A percentile compares a stretch with the other conserved stretches of the same genome.
These are phyloP conservation scores for Pleurotus tuoliensis DNA, from an alignment of 768 basidiomycete species.

Conservation along the genomic window DNA sequence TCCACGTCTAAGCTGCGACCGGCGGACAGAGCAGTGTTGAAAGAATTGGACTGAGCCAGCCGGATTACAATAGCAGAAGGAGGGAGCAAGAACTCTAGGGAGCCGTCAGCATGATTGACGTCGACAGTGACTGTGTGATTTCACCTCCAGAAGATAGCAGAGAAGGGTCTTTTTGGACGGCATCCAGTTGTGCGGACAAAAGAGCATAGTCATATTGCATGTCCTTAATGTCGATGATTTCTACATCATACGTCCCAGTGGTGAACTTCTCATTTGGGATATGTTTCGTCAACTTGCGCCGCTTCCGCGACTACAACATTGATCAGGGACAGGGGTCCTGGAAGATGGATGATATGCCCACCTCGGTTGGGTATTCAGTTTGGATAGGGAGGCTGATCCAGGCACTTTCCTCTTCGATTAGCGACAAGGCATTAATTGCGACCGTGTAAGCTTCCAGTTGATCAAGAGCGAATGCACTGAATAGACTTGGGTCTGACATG, in stretches of 20 bases:
- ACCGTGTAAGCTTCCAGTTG: slow-evolving; percentile 80
- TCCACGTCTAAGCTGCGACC: slow-evolving; percentile 77
- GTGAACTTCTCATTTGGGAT: slow-evolving; percentile 76
- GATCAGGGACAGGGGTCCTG: slow-evolving; percentile 14
- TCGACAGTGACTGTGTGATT: slow-evolving; percentile 1
- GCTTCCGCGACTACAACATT: slow-evolving; percentile 55
- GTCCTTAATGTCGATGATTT: slow-evolving; percentile 77
- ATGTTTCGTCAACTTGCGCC: slow-evolving; percentile 64
- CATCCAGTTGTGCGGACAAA: slow-evolving; percentile 72
- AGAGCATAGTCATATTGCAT: slow-evolving; percentile 76
- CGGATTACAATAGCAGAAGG: slow-evolving; percentile 68
- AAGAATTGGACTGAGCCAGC: slow-evolving; percentile 74
- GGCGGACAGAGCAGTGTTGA: slow-evolving; percentile 73
- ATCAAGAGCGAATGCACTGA: slow-evolving; percentile 52
- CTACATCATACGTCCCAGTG: slow-evolving; percentile 60
- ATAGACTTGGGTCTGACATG: slow-evolving; percentile 33
- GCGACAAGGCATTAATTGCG: slow-evolving; percentile 82
- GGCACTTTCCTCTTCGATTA: slow-evolving; percentile 76
- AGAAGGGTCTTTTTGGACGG: slow-evolving; percentile 63
- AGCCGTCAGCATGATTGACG: not conserved
- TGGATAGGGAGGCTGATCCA: slow-evolving; percentile 74
- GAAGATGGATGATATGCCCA: slow-evolving; percentile 30
- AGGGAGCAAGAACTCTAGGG: slow-evolving; percentile 49
- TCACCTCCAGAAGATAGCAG: slow-evolving; percentile 63
- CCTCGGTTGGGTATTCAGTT: slow-evolving; percentile 40